A percentile compares a stretch with the other conserved stretches of the same genome.
These are phyloP conservation scores for Calocera cornea DNA, from an alignment of 768 basidiomycete genomes.

Conservation along the genomic window DNA sequence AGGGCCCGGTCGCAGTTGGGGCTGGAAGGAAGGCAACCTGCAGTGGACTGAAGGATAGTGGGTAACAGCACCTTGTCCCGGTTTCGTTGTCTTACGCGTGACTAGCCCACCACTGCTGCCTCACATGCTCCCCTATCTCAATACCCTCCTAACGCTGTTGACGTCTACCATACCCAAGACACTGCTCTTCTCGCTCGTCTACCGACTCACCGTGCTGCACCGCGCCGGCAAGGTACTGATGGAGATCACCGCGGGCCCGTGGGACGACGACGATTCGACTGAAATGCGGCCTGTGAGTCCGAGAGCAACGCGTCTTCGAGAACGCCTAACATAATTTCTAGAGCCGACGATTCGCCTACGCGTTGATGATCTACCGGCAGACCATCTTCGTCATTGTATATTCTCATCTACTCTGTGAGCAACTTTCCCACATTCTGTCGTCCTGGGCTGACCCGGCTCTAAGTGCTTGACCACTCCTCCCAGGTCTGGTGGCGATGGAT, in stretches of 20 bases:
- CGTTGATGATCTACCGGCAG: conserved; percentile 71
- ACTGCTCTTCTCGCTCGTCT: conserved; percentile 62
- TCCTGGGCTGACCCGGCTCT: neutral
- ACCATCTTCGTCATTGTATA: conserved; percentile 77
- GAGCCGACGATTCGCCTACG: conserved; percentile 62
- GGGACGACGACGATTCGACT: conserved; percentile 53
- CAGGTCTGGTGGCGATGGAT: conserved; percentile 91
- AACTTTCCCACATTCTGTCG: neutral
- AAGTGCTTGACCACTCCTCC: conserved; percentile 78
- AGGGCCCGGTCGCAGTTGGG: conserved; percentile 10
- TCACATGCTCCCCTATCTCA: conserved; percentile 69
- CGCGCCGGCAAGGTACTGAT: conserved; percentile 71
- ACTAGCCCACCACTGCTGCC: conserved; percentile 47
- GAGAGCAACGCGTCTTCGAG: neutral
- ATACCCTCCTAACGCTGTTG: conserved; percentile 66
- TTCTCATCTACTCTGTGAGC: conserved; percentile 69
- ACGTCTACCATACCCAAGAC: conserved; percentile 78
- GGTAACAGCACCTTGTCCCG: neutral
- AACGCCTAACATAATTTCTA: conserved; percentile 19
- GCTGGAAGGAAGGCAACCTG: conserved; percentile 6
- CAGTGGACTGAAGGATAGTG: conserved; percentile 27
- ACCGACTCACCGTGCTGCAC: conserved; percentile 68
- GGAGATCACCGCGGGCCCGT: conserved; percentile 67
- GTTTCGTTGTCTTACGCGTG: neutral
- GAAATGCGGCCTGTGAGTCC: conserved; percentile 55